Conservation (phyloP, 148 eudicot genomes). For the Amaranthus cruentus region DNA sequence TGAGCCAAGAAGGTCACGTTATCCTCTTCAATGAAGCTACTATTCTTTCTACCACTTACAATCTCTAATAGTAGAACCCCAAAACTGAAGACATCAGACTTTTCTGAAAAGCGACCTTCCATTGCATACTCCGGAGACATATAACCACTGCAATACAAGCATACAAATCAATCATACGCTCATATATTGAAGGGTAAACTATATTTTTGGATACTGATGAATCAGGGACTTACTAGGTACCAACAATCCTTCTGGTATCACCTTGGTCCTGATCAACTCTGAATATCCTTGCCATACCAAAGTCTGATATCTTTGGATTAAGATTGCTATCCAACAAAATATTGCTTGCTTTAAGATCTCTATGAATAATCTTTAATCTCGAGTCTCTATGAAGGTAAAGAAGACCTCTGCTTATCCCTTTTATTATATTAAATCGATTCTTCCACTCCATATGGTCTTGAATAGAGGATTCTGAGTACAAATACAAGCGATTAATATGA, state of each 20-base stretch:
- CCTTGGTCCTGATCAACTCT: slow-evolving; percentile 25
- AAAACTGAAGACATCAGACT: slow-evolving; percentile 12
- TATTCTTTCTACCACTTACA: slow-evolving; percentile 21
- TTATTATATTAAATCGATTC: slow-evolving; percentile 24
- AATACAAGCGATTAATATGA: too few relatives aligned
- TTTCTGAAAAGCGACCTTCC: too few relatives aligned
- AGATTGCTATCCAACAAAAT: neutral
- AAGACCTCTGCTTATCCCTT: slow-evolving; percentile 28
- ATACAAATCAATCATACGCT: slow-evolving; percentile 1
- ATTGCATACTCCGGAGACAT: too few relatives aligned
- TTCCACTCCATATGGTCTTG: slow-evolving; percentile 20
- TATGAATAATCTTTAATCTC: slow-evolving; percentile 18
- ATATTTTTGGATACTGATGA: slow-evolving; percentile 15
- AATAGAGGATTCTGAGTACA: too few relatives aligned
- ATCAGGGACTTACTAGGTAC: slow-evolving; percentile 24
- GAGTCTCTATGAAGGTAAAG: slow-evolving; percentile 25
- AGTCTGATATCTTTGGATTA: slow-evolving; percentile 34
- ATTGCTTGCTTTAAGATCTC: slow-evolving; percentile 1
- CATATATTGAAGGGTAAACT: slow-evolving; percentile 8
- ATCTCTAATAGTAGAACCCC: slow-evolving; percentile 26
- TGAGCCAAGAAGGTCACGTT: slow-evolving; percentile 19
- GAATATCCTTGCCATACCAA: slow-evolving; percentile 40
- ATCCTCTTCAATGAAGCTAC: slow-evolving; percentile 1
- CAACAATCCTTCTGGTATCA: slow-evolving; percentile 31
- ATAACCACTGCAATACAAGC: too few relatives aligned